phyloP scores from a whole-genome alignment of 2,329 filamentous ascomycete genomes.

The Cladophialophora bantiana region DNA sequence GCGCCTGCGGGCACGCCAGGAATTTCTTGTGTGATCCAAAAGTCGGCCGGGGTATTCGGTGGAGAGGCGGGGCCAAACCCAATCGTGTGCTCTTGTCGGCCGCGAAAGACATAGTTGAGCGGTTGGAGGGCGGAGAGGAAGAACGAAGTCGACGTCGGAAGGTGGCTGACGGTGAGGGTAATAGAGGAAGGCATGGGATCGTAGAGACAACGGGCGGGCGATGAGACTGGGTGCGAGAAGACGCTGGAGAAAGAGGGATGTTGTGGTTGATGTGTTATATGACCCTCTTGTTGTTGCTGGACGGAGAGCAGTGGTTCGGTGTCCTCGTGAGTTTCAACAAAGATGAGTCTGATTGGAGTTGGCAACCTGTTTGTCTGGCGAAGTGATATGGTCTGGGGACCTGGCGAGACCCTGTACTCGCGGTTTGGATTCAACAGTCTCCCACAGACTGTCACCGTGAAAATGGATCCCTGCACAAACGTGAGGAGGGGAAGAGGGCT shows the following conservation, averaged over 20 bases:
- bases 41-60: conserved; percentile 62
- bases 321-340: neutral
- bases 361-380: conserved; percentile 6
- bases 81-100: conserved; percentile 66
- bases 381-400: conserved; percentile 11
- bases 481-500: neutral
- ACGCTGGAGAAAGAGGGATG: neutral
- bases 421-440: conserved; percentile 16
- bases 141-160: conserved; percentile 81
- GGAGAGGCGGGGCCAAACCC: conserved; percentile 62
- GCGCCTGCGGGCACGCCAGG: conserved; percentile 61
- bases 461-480: conserved; percentile 6
- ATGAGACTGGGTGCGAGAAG: conserved; percentile 14
- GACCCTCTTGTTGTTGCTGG: neutral
- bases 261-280: neutral
- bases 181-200: conserved; percentile 66
- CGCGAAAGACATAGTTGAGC: conserved; percentile 76
- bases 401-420: conserved; percentile 26
- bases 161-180: conserved; percentile 74
- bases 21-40: conserved; percentile 69
- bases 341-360: conserved; percentile 18
- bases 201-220: conserved; percentile 18
- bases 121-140: conserved; percentile 80
- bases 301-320: conserved; percentile 26
- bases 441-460: conserved; percentile 23